Evolutionary conservation across 192 early-diverging fungal genomes (phyloP).

Genomic region (Borealophlyctis nickersoniae): DNA sequence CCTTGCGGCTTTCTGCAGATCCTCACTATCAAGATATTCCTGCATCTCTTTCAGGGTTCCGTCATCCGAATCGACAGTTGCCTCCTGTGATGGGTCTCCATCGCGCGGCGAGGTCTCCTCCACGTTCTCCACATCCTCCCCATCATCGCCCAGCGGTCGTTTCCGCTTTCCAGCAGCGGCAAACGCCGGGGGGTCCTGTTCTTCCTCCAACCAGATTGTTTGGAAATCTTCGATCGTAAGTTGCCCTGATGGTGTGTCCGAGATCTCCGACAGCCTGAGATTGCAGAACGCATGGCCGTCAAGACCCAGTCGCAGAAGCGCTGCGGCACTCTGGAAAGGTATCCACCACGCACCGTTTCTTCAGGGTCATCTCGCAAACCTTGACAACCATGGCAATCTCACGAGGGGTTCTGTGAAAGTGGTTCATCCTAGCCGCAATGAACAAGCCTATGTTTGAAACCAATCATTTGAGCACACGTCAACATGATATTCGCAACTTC

Average conservation of each 20-base stretch:
- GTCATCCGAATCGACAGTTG: too few relatives aligned
- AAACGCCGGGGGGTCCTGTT: constrained; percentile 83
- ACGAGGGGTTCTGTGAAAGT: constrained; percentile 72
- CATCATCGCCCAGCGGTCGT: constrained; percentile 22
- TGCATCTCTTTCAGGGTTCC: too few relatives aligned
- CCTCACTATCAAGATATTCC: too few relatives aligned
- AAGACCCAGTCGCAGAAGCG: too few relatives aligned
- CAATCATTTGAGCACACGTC: too few relatives aligned
- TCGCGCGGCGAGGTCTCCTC: too few relatives aligned
- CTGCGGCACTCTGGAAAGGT: too few relatives aligned
- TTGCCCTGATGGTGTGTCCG: constrained; percentile 69
- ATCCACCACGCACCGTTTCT: constrained; percentile 56
- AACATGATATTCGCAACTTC: neutral
- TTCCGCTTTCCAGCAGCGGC: constrained; percentile 23
- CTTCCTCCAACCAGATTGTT: constrained; percentile 76
- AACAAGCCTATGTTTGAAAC: constrained; percentile 48
- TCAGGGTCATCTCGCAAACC: constrained; percentile 81
- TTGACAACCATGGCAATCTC: constrained; percentile 91
- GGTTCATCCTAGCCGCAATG: constrained; percentile 88
- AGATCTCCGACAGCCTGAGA: constrained; percentile 80
- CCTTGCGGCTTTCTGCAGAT: too few relatives aligned
- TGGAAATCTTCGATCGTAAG: constrained; percentile 80
- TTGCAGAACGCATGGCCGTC: too few relatives aligned
- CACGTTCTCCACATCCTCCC: constrained; percentile 23
- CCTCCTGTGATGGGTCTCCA: too few relatives aligned